These are phyloP conservation scores for Lodderomyces pseudojiufengensis DNA, from an alignment of 1,139 yeast species.

Conservation along the genomic window DNA sequence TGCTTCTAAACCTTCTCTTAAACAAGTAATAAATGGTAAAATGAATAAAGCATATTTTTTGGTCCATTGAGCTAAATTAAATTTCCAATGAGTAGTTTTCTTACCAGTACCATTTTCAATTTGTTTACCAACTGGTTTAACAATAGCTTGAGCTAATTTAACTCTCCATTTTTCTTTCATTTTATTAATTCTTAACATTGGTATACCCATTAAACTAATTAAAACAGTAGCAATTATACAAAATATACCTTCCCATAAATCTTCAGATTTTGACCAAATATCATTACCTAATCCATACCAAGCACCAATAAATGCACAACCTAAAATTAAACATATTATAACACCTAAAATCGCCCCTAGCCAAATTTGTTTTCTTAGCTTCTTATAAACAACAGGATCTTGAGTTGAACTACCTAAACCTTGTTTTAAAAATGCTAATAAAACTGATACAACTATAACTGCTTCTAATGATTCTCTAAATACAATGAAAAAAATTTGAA, in stretches of 20 bases:
- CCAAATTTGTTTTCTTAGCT: conserved; percentile 73
- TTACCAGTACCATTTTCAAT: no score
- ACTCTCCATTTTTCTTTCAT: conserved; percentile 91
- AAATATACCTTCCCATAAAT: conserved; percentile 89
- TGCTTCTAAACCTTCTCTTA: conserved; percentile 91
- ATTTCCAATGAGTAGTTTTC: conserved; percentile 18
- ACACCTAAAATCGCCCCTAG: conserved; percentile 72
- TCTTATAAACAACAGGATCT: conserved; percentile 54
- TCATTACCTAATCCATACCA: conserved; percentile 78
- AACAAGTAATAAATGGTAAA: conserved; percentile 76
- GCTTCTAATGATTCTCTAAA: conserved; percentile 92
- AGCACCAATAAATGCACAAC: conserved; percentile 81
- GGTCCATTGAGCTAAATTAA: conserved; percentile 36
- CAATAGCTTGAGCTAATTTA: conserved; percentile 74
- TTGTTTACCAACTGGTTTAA: conserved; percentile 34
- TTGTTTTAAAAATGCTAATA: conserved; percentile 86
- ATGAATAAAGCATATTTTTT: conserved; percentile 74
- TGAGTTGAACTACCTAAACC: conserved; percentile 56
- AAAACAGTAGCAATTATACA: conserved; percentile 78
- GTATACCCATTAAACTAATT: conserved; percentile 87
- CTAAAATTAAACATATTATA: conserved; percentile 68
- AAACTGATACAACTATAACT: conserved; percentile 80
- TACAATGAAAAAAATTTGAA: conserved; percentile 73
- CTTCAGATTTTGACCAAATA: conserved; percentile 84
- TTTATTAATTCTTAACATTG: conserved; percentile 86